A percentile compares a stretch with the other conserved stretches of the same genome.
These are phyloP conservation scores for Pythium volutum DNA, from an alignment of 352 stramenopile genomes.

Conservation along the genomic window DNA sequence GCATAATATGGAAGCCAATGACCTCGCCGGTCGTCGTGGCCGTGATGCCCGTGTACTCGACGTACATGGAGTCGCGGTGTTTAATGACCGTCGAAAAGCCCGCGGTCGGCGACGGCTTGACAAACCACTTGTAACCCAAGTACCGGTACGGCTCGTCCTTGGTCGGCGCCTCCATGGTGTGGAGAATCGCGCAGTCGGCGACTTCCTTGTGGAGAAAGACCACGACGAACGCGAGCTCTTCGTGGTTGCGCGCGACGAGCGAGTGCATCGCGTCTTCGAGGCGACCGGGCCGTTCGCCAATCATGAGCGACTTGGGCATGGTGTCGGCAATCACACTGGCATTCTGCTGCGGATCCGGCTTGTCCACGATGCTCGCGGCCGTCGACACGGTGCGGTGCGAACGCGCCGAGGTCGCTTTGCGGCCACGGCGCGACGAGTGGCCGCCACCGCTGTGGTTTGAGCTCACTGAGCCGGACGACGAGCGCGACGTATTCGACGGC, in stretches of 20 bases:
- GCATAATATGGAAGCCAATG: slow-evolving; percentile 50
- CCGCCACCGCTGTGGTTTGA: too few species aligned
- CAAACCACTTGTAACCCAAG: slow-evolving; percentile 58
- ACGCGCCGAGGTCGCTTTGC: background rate
- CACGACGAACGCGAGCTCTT: slow-evolving; percentile 48
- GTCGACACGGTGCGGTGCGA: slow-evolving; percentile 1
- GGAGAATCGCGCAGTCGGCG: slow-evolving; percentile 46
- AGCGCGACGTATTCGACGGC: background rate
- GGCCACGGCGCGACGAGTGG: background rate
- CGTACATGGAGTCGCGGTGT: slow-evolving; percentile 46
- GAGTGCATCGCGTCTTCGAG: slow-evolving; percentile 51
- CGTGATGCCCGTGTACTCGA: slow-evolving; percentile 48
- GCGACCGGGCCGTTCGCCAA: slow-evolving; percentile 30
- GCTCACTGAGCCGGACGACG: slow-evolving; percentile 1
- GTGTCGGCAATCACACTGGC: slow-evolving; percentile 16
- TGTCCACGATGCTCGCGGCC: background rate
- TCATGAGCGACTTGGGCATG: slow-evolving; percentile 21
- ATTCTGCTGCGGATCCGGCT: too few species aligned
- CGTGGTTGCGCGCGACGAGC: slow-evolving; percentile 41
- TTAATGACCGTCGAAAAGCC: slow-evolving; percentile 30
- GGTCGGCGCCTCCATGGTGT: slow-evolving; percentile 48
- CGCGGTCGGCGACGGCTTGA: slow-evolving; percentile 31
- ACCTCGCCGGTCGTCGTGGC: slow-evolving; percentile 38
- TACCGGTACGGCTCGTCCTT: slow-evolving; percentile 43
- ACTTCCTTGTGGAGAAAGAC: slow-evolving; percentile 55